phyloP scores from a whole-genome alignment of 352 stramenopile genomes.

The Thraustochytrium sp. region DNA sequence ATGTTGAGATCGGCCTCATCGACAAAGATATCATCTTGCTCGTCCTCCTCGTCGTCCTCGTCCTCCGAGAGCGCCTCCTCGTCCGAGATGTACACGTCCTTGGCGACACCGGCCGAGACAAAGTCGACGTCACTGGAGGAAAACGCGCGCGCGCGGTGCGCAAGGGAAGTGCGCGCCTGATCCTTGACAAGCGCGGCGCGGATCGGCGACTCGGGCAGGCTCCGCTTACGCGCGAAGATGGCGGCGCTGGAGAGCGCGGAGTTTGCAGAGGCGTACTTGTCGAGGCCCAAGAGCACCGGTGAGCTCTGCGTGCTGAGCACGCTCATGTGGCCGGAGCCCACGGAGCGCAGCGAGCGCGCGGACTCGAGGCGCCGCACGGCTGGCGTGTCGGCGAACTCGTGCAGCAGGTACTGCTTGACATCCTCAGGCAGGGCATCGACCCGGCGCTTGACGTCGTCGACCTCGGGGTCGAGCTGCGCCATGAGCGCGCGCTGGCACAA shows the following conservation, averaged over 20 bases:
- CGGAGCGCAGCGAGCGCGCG: not conserved
- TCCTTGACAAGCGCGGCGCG: not conserved
- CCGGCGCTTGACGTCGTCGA: conserved; percentile 27
- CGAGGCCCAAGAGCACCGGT: too few relatives aligned
- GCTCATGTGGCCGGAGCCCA: not conserved
- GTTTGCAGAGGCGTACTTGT: not conserved
- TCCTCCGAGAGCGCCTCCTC: not conserved
- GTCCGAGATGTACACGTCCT: conserved; percentile 19
- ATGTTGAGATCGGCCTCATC: not conserved
- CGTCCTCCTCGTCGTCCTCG: not conserved
- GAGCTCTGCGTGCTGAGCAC: not conserved
- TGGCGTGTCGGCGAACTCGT: conserved; percentile 13
- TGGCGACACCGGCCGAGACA: not conserved
- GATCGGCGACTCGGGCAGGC: not conserved
- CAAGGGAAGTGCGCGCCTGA: not conserved
- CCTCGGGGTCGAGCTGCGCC: conserved; percentile 1
- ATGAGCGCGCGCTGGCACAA: conserved; percentile 16
- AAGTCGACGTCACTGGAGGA: conserved; percentile 34
- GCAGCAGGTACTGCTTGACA: conserved; percentile 38
- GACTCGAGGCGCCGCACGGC: not conserved
- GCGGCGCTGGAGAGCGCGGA: not conserved
- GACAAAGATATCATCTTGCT: not conserved
- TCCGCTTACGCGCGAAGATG: not conserved
- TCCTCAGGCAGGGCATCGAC: conserved; percentile 17
- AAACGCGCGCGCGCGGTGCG: not conserved